A percentile compares a stretch with the other conserved stretches of the same genome.
phyloP scores from a whole-genome alignment of 495 filamentous ascomycete species.

The Neurospora discreta region DNA sequence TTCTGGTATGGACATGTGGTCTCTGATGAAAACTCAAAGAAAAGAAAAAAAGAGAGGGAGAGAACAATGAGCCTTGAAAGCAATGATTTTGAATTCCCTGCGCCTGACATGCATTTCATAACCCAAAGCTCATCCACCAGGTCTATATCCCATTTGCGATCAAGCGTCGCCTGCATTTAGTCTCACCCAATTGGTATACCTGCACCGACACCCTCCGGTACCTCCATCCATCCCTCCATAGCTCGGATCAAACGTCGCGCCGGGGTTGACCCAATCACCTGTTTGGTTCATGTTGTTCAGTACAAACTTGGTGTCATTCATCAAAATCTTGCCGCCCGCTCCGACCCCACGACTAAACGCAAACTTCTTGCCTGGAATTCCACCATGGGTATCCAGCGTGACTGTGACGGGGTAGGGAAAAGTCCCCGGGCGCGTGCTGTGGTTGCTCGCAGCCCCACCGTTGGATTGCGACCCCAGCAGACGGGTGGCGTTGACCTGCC shows the following conservation, averaged over 20 bases:
- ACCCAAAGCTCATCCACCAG: neutral
- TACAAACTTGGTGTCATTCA: constrained; percentile 41
- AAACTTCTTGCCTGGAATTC: constrained; percentile 48
- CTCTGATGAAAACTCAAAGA: neutral
- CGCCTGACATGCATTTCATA: neutral
- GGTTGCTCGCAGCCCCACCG: constrained; percentile 6
- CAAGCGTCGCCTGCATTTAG: constrained; percentile 5
- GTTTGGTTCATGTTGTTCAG: constrained; percentile 46
- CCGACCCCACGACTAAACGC: constrained; percentile 61
- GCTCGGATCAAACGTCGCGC: constrained; percentile 21
- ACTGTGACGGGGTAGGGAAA: constrained; percentile 84
- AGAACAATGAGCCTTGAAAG: neutral
- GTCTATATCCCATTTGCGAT: neutral
- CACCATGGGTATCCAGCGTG: constrained; percentile 71
- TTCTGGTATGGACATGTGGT: neutral
- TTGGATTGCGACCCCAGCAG: constrained; percentile 23
- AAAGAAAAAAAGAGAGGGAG: neutral
- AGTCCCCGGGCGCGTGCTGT: constrained; percentile 46
- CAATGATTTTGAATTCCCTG: neutral
- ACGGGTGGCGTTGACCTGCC: constrained; percentile 32
- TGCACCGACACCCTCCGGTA: constrained; percentile 60
- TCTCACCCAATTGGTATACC: constrained; percentile 56
- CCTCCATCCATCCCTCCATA: constrained; percentile 59
- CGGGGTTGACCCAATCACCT: constrained; percentile 52
- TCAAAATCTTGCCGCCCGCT: constrained; percentile 38